A percentile compares a stretch with the other conserved stretches of the same genome.
phyloP scores from a whole-genome alignment of 176 grass and related monocot genomes.

The Tillandsia leiboldiana region DNA sequence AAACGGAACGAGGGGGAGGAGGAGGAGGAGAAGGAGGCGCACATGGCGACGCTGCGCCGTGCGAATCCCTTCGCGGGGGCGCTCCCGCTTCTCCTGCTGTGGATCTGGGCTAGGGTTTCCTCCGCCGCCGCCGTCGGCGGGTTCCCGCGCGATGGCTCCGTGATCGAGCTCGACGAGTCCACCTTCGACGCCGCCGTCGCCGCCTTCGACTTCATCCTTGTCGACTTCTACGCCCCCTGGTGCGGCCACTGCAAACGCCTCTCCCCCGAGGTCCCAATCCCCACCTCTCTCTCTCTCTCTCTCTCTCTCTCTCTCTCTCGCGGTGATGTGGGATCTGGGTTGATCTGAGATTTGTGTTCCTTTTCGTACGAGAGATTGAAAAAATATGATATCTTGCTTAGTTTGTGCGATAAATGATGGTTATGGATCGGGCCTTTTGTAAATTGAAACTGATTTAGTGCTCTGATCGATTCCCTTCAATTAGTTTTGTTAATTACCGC shows the following conservation, averaged over 20 bases:
- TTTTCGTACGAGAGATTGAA: background rate
- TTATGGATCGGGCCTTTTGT: background rate
- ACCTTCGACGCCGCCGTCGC: constrained; percentile 71
- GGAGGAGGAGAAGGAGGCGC: background rate
- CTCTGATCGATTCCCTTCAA: background rate
- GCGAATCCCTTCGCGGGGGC: constrained; percentile 11
- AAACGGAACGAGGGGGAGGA: background rate
- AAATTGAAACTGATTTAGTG: background rate
- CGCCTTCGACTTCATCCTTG: constrained; percentile 72
- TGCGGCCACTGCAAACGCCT: constrained; percentile 96
- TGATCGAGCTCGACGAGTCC: constrained; percentile 82
- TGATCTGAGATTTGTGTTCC: constrained; percentile 1
- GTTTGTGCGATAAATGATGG: background rate
- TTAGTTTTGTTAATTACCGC: background rate
- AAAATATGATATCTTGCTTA: constrained; percentile 19
- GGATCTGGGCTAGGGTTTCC: constrained; percentile 12
- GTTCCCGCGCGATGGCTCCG: constrained; percentile 65
- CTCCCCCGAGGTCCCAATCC: constrained; percentile 50
- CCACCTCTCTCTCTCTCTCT: background rate
- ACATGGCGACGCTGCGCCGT: background rate
- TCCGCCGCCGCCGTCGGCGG: constrained; percentile 16
- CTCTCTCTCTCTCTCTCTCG: background rate
- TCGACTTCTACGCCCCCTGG: constrained; percentile 95
- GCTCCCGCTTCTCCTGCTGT: constrained; percentile 19
- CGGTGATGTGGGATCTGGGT: constrained; percentile 4